Base-by-base conservation (phyloP, 176 grass and related monocot species). In the Calamus simplicifolius region DNA sequence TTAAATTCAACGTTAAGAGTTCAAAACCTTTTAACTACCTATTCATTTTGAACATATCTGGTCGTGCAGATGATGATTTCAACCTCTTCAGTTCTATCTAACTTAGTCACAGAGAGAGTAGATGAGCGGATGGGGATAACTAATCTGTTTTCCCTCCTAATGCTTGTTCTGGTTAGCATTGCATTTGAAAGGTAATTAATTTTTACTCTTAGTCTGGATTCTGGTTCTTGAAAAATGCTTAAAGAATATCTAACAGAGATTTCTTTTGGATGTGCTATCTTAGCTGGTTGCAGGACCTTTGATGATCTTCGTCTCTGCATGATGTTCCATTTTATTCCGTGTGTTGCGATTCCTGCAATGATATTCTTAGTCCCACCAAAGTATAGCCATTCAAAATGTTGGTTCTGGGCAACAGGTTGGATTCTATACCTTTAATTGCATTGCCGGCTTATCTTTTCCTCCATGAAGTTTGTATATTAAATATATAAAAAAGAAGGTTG, bases 321-420 rank as follows among this genome's bases (percentile, higher is more conserved):
- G 31, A 65, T 93, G 81, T 71, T 98, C 29, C 81, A 85, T 54
- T 69, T 81, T 69, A 69, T 83, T 71, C 84, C 94, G 31, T 98
- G 87, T 60, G 61, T 98, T 30, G 81, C 73, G 52, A 92, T 98
- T 80, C 94, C 94, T 64, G 68, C 79, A 54, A 78, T 98, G 76
- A 53, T 93, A 57, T 98, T 88, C 70, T 81, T 98, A 73, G 80
- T 98, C 67, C 67, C 87, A 19, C 81, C 94, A 26, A 93, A 98
- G 63, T 98, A 98, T 67, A 93, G 88, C 29, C 89, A 92, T 73
- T 98, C 88, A 58, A 92, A 81, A 80, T 93, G 85, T 83, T 98
- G 94, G 88, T 88, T 98, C 68, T 81, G 85, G 69, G 84, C 94
- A 54, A 85, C 81, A 85, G 94, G 94, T 98, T 80, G 61, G 56